Percentiles rank a stretch among this genome's conserved stretches.
Evolutionary conservation across 2,329 filamentous ascomycete species (phyloP).

Genomic region (Clarireedia sp.): DNA sequence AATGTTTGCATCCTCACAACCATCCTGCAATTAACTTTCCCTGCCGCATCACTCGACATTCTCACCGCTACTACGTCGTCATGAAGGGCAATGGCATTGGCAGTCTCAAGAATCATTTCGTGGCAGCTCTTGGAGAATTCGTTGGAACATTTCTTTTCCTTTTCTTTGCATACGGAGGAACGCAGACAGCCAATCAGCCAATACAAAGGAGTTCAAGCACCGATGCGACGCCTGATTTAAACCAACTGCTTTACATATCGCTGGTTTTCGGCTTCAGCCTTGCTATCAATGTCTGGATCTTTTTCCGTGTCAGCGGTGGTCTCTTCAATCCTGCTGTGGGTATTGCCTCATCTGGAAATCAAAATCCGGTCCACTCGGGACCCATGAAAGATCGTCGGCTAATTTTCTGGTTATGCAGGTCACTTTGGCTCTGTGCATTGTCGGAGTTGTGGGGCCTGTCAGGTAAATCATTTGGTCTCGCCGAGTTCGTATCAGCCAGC

Average conservation of each 20-base stretch:
- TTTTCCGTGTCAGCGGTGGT: slow-evolving; percentile 42
- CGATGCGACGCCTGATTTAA: slow-evolving; percentile 20
- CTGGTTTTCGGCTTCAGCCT: slow-evolving; percentile 33
- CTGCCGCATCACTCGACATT: too few species aligned
- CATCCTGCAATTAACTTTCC: too few species aligned
- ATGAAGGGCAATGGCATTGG: too few species aligned
- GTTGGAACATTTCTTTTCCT: slow-evolving; percentile 38
- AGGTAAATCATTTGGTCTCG: too few species aligned
- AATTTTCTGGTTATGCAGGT: too few species aligned
- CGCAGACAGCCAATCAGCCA: slow-evolving; percentile 17
- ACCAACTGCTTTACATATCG: slow-evolving; percentile 30
- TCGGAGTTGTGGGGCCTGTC: too few species aligned
- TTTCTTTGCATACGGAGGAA: slow-evolving; percentile 20
- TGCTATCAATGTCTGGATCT: slow-evolving; percentile 48
- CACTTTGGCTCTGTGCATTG: too few species aligned
- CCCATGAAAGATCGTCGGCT: slow-evolving; percentile 22
- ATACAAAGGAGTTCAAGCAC: not conserved
- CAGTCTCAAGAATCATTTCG: slow-evolving; percentile 28
- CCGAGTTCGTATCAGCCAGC: too few species aligned
- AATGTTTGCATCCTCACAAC: too few species aligned
- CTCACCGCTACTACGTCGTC: too few species aligned
- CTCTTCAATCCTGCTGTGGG: slow-evolving; percentile 31
- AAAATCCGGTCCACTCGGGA: slow-evolving; percentile 21
- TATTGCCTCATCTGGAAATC: slow-evolving; percentile 23
- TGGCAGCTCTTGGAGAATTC: slow-evolving; percentile 40